Conservation (phyloP, 73 alveolate genomes). For the Breviolum minutum region DNA sequence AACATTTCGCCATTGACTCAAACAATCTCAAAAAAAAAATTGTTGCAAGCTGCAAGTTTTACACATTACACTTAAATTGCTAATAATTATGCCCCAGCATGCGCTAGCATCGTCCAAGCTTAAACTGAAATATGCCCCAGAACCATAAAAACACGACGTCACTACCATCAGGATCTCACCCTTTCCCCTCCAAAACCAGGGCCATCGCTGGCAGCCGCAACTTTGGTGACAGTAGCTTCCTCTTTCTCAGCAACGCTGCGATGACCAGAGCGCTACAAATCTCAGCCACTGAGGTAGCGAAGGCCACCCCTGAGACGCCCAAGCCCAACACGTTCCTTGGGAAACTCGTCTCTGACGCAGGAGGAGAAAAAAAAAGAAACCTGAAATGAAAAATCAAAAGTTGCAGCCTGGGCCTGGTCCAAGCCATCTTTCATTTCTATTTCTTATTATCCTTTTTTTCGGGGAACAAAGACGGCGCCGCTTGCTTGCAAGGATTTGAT, state of each 20-base stretch:
- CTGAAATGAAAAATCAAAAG: background rate
- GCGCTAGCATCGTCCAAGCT: background rate
- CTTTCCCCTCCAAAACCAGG: background rate
- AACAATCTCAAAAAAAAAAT: no score
- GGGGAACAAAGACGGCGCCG: no score
- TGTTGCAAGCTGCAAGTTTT: background rate
- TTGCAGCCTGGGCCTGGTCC: background rate
- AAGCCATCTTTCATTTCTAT: background rate
- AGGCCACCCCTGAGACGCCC: constrained; percentile 75
- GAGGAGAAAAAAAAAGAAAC: background rate
- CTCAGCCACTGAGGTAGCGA: constrained; percentile 50
- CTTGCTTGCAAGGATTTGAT: no score
- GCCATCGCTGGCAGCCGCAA: background rate
- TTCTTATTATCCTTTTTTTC: no score
- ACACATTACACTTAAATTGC: background rate
- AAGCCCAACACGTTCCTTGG: constrained; percentile 30
- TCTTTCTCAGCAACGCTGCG: constrained; percentile 15
- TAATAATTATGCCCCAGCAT: background rate
- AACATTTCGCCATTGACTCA: no score
- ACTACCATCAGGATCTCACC: background rate
- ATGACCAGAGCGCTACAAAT: constrained; percentile 26
- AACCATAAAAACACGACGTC: background rate
- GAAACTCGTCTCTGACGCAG: no score
- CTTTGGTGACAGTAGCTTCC: constrained; percentile 4
- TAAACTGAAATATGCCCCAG: background rate